Evolutionary conservation across 2,329 filamentous ascomycete genomes (phyloP), one percentile per base, ranked within the genome.

Genomic region (Phoma sp.): DNA sequence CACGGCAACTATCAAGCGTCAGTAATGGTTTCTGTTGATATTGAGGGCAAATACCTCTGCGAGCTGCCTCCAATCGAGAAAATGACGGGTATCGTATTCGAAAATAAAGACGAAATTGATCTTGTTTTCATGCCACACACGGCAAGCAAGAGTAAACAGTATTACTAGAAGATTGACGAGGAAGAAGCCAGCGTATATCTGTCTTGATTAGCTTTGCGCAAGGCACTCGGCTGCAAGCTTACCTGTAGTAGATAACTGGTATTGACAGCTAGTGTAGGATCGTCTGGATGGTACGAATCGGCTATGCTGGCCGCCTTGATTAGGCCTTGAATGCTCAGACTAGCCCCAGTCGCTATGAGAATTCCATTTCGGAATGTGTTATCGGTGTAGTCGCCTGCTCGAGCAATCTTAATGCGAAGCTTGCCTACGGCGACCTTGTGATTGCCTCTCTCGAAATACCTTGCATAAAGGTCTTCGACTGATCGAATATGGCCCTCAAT

Each of bases 91-190:
- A 78, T 98, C 93, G 69, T 96, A 95, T 76, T 99, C 95, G 70
- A 99, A 99, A 64, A 98, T 91, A 74, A 97, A 97, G 48, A 89
- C 85, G 72, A 98, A 98, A 72, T 99, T 99, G 76, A 99, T 90
- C 75, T 93, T 96, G 71, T 88, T 87, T 46, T 79, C 80, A 5
- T 86, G 86, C 91, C 93, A 99, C 13, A 96, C 77, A 51, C 87
- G 86, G 72, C 93, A 96, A 67, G 92, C 88, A 32, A 96, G 68
- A 67, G 89, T 91, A 69, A 98, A 98, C n/a, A 96, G 78, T 8
- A 89, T 78, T 67, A 96, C 88, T 18, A 98, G 80, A 39, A 91
- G 82, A 4, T 96, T 82, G 74, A 91, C 87, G 25, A 98, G 80
- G 65, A 96, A 96, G 73, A 96, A 97, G 1, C 95, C 95, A 9